Base-by-base conservation (phyloP, 2,329 filamentous ascomycete genomes). In the Trichoderma koningii region DNA sequence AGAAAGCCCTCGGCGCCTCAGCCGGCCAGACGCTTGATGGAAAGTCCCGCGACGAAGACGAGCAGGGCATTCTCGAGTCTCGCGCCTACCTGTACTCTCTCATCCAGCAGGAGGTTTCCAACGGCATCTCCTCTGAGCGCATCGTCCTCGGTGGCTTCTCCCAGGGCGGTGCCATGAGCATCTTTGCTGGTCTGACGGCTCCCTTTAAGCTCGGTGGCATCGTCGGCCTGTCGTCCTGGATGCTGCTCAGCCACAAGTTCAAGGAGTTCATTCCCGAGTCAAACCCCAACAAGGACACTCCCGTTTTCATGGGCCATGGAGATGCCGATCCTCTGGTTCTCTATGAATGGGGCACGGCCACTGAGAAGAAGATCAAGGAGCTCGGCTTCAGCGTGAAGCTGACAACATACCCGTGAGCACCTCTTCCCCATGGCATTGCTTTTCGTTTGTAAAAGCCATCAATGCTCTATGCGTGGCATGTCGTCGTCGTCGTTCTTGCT, bases 61-160 rank as follows among this genome's bases (percentile, higher is more conserved):
- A 91, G 71, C 73, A 81, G 1, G 93, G 94, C 69, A 91, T 97
- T 73, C 76, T 90, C 55, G 81, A 82, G 66, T 92, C 89, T 60
- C 86, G 88, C 71, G 85, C 87, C 48, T 92, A 93, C 78, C 87
- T 98, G 76, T 89, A 93, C 77, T 79, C 80, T 45, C 84, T 98
- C 60, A 91, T 98, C 76, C 87, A 92, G 73, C 81, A 87, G 67
- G 92, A 97, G 78, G 87, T 96, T 63, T 86, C 88, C 14, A 28
- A 41, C 63, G 93, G 93, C 66, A 95, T 97, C 70, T 86, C 91
- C 0, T 82, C 92, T 0, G 87, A 91, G 66, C 89, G 93, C 61
- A 93, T 99, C 72, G 86, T 98, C 19, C 79, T 98, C 7, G 94
- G 91, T 41, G 91, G 91, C 47, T 95, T 94, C 81, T 91, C 87